Percentiles rank a stretch among this genome's conserved stretches.
Conservation (phyloP, 306 rosid species). For the Luffa acutangula region DNA sequence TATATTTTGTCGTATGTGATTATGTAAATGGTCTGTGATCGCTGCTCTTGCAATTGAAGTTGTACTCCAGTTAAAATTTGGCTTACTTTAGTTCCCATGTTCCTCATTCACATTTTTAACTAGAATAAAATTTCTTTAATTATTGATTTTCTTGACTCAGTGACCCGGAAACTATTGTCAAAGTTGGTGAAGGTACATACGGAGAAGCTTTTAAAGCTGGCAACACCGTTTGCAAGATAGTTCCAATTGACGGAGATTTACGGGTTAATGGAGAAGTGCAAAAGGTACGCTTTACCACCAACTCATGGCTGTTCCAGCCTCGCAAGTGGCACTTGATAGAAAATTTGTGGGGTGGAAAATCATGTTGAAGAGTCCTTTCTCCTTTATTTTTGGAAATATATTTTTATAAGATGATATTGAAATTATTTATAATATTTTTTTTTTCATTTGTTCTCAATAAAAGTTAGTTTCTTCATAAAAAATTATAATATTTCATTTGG, state of each 20-base stretch:
- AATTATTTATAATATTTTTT: neutral
- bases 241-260: conserved; percentile 79
- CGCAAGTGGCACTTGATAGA: conserved; percentile 6
- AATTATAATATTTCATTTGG: neutral
- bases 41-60: neutral
- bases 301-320: conserved; percentile 2
- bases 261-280: conserved; percentile 82
- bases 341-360: neutral
- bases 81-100: neutral
- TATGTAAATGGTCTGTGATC: neutral
- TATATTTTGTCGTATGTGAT: neutral
- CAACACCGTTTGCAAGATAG: conserved; percentile 72
- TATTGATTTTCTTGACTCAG: conserved; percentile 36
- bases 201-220: conserved; percentile 92
- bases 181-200: conserved; percentile 89
- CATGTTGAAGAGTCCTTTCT: neutral
- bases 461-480: neutral
- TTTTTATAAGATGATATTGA: neutral
- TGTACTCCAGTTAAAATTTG: neutral
- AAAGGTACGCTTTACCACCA: conserved; percentile 43
- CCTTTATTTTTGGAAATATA: neutral
- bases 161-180: conserved; percentile 39
- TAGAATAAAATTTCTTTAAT: conserved; percentile 13
- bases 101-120: neutral
- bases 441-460: neutral